These are phyloP conservation scores for Handroanthus guayacan DNA, from an alignment of 257 asterid genomes.

Conservation along the genomic window DNA sequence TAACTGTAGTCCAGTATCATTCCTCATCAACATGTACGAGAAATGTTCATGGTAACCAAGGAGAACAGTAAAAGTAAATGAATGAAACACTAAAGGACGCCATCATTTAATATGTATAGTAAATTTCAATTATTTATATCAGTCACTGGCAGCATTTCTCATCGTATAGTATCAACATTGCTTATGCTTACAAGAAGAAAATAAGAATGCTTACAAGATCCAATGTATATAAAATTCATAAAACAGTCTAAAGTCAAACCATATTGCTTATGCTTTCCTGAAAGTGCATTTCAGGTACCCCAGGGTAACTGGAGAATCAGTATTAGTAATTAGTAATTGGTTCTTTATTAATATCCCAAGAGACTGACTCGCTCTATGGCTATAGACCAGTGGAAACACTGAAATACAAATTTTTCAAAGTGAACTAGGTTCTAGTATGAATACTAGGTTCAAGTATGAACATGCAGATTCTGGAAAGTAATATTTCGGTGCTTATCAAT, in stretches of 20 bases:
- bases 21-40: conserved; percentile 6
- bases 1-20: conserved; percentile 45
- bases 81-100: too few relatives aligned
- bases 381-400: background rate
- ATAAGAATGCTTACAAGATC: background rate
- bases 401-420: background rate
- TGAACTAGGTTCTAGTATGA: background rate
- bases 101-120: background rate
- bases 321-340: background rate
- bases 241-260: background rate
- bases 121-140: background rate
- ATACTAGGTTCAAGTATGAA: background rate
- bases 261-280: background rate
- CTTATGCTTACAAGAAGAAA: background rate
- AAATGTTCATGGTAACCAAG: conserved; percentile 5
- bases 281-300: background rate
- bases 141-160: background rate
- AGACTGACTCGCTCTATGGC: background rate
- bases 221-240: background rate
- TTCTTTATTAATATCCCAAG: background rate
- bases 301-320: background rate
- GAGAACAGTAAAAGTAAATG: too few relatives aligned
- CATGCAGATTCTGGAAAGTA: background rate
- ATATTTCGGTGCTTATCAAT: background rate
- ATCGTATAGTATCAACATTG: background rate